These are phyloP conservation scores for Platanus orientalis DNA, from an alignment of 164 flowering plant genomes.

Conservation along the genomic window DNA sequence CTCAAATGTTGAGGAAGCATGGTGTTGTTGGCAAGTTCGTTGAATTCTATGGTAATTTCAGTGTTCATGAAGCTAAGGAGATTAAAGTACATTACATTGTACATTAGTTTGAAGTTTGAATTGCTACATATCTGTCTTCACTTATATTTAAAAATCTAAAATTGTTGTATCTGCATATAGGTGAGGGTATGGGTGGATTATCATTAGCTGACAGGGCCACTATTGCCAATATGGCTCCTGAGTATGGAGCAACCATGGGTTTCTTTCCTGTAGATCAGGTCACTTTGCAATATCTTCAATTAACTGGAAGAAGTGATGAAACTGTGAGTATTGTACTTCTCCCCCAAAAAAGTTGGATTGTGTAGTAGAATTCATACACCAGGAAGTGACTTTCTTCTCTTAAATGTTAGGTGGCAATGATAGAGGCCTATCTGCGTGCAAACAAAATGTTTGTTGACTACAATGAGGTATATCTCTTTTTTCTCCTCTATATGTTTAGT, in stretches of 20 bases:
- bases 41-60: conserved; percentile 66
- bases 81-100: background rate
- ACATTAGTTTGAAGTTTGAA: background rate
- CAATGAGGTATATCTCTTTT: conserved; percentile 43
- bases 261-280: conserved; percentile 93
- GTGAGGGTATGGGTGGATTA: conserved; percentile 75
- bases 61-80: background rate
- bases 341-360: background rate
- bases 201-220: conserved; percentile 87
- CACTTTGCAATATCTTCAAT: conserved; percentile 69
- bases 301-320: conserved; percentile 88
- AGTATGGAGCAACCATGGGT: conserved; percentile 94
- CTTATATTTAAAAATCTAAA: conserved; percentile 2
- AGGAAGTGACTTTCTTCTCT: conserved; percentile 1
- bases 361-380: background rate
- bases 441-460: conserved; percentile 89
- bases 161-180: conserved; percentile 25
- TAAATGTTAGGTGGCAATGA: conserved; percentile 50
- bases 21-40: conserved; percentile 87
- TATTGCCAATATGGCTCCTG: conserved; percentile 85
- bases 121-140: background rate
- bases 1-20: conserved; percentile 58
- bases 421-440: conserved; percentile 75
- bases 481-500: background rate
- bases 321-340: conserved; percentile 40